A percentile compares a stretch with the other conserved stretches of the same genome.
Evolutionary conservation across 2,329 filamentous ascomycete genomes (phyloP).

Genomic region (Pseudovirgaria hyperparasitica): DNA sequence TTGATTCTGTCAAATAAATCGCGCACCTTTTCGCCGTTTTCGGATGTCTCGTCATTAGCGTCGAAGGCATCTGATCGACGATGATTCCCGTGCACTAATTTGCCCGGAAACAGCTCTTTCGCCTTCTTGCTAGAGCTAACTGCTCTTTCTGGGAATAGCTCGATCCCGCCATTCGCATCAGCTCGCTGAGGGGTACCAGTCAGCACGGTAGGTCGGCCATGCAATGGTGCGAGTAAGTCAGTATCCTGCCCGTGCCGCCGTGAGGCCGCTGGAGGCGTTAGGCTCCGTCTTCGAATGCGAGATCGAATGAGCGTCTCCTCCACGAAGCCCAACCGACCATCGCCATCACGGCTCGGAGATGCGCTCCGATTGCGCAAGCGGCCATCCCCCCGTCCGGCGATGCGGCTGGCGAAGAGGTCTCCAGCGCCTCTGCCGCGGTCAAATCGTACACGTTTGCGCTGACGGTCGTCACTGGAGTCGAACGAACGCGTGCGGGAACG

Average conservation of each 20-base stretch:
- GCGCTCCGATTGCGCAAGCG: conserved; percentile 47
- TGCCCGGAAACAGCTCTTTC: conserved; percentile 25
- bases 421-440: conserved; percentile 6
- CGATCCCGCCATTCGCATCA: conserved; percentile 5
- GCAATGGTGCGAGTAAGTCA: conserved; percentile 14
- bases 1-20: too few species aligned
- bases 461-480: conserved; percentile 8
- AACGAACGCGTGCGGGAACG: too few species aligned
- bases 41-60: conserved; percentile 10
- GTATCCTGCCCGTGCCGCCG: conserved; percentile 5
- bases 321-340: conserved; percentile 35
- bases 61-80: conserved; percentile 31
- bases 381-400: conserved; percentile 17
- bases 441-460: conserved; percentile 11
- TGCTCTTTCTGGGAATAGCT: conserved; percentile 10
- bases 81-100: conserved; percentile 26
- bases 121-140: conserved; percentile 4
- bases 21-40: too few species aligned
- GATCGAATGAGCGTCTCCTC: conserved; percentile 33
- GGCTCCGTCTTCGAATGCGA: conserved; percentile 29
- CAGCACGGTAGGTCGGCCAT: conserved; percentile 19
- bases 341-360: conserved; percentile 38
- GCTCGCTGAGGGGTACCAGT: conserved; percentile 9
- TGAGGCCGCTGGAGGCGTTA: conserved; percentile 20
- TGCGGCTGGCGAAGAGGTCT: conserved; percentile 19